Percentiles rank a stretch among this genome's conserved stretches.
Conservation (phyloP, 768 basidiomycete species). For the Leccinum obscurum region DNA sequence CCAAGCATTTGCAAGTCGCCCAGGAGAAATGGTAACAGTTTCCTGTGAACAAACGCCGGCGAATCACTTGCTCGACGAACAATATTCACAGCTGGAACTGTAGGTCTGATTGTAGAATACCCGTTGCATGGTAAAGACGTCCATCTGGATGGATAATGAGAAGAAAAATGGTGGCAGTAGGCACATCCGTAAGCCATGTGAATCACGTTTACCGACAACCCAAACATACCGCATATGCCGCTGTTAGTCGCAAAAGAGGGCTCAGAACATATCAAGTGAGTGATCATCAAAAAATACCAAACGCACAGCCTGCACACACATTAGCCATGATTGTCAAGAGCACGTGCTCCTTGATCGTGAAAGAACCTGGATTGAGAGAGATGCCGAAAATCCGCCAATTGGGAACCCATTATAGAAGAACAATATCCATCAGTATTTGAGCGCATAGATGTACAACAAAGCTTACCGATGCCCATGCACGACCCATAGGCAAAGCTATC, state of each 20-base stretch:
- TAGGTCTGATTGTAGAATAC: slow-evolving; percentile 63
- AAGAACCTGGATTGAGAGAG: slow-evolving; percentile 71
- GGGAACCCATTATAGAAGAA: slow-evolving; percentile 40
- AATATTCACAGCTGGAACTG: slow-evolving; percentile 46
- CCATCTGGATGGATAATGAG: slow-evolving; percentile 40
- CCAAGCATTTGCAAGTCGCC: too few species aligned
- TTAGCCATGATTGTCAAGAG: slow-evolving; percentile 70
- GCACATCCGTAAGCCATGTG: not conserved
- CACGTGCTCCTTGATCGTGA: slow-evolving; percentile 72
- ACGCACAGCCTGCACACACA: slow-evolving; percentile 36
- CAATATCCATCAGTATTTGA: too few species aligned
- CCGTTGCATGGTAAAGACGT: slow-evolving; percentile 71
- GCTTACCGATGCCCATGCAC: slow-evolving; percentile 53
- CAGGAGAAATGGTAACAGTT: too few species aligned
- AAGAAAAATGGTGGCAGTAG: not conserved
- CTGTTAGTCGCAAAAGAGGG: slow-evolving; percentile 11
- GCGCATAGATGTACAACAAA: not conserved
- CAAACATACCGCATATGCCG: slow-evolving; percentile 46
- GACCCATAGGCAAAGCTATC: slow-evolving; percentile 67
- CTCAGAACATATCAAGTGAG: not conserved
- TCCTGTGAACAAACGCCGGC: too few species aligned
- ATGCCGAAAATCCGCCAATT: slow-evolving; percentile 50
- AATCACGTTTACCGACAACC: not conserved
- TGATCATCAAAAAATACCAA: not conserved
- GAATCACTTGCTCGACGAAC: not conserved